Percentiles rank a stretch among this genome's conserved stretches.
phyloP scores from a whole-genome alignment of 345 rosid species.

The Eucalyptus victrix region DNA sequence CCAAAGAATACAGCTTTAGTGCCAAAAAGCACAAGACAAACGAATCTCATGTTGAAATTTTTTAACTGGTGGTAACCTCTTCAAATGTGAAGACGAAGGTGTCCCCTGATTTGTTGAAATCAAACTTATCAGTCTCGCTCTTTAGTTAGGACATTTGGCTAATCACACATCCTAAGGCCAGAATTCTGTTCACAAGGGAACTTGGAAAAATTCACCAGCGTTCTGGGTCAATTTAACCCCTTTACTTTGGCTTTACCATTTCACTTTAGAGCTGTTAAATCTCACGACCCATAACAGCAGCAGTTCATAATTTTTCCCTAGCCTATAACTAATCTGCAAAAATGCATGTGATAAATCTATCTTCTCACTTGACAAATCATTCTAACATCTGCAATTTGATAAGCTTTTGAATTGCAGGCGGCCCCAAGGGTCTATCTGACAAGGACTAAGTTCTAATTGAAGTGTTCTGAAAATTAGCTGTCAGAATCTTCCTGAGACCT shows the following conservation, averaged over 20 bases:
- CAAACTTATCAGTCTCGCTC: not conserved
- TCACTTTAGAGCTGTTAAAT: not conserved
- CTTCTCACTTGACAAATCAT: not conserved
- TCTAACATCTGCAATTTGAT: not conserved
- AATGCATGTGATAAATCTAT: not conserved
- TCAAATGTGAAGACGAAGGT: not conserved
- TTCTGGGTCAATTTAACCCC: not conserved
- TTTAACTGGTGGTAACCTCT: not conserved
- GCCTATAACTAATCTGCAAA: not conserved
- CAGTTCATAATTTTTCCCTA: not conserved
- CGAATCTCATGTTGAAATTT: not conserved
- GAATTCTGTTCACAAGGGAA: not conserved
- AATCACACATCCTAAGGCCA: not conserved
- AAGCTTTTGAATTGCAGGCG: not conserved
- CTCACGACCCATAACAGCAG: not conserved
- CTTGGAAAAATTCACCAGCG: not conserved
- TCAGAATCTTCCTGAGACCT: not conserved
- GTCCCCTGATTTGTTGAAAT: not conserved
- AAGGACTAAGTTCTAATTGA: not conserved
- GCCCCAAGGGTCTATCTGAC: not conserved
- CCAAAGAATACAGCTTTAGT: not conserved
- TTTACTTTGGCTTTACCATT: not conserved
- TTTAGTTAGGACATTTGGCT: not conserved
- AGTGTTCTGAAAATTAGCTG: not conserved
- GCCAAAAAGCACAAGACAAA: not conserved